Conservation (phyloP, 2,329 filamentous ascomycete genomes). For the Torrubiella hemipterigena region DNA sequence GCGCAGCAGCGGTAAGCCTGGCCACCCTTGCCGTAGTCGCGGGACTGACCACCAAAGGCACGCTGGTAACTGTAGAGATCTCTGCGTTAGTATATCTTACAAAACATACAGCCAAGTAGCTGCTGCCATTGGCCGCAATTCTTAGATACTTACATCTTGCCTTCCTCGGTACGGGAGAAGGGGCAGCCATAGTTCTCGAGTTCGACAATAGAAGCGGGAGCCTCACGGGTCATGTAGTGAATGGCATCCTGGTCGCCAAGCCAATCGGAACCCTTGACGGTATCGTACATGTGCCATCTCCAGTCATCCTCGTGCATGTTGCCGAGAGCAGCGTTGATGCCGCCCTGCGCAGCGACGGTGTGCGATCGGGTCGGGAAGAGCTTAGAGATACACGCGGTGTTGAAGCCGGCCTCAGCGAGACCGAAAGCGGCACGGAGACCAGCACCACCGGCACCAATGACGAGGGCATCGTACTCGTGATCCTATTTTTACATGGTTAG, state of each 20-base stretch:
- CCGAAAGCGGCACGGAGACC: slow-evolving; percentile 76
- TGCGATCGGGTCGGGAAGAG: slow-evolving; percentile 78
- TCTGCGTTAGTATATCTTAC: neutral
- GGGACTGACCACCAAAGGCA: slow-evolving; percentile 94
- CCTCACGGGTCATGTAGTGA: slow-evolving; percentile 97
- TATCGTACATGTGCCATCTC: slow-evolving; percentile 99
- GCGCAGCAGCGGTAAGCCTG: slow-evolving; percentile 97
- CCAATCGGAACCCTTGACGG: slow-evolving; percentile 96
- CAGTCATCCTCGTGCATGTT: slow-evolving; percentile 99
- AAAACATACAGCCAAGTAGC: no score
- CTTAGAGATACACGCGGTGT: slow-evolving; percentile 80
- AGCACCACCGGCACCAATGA: slow-evolving; percentile 74
- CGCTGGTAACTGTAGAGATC: slow-evolving; percentile 75
- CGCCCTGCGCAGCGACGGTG: slow-evolving; percentile 71
- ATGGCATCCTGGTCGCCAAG: slow-evolving; percentile 95
- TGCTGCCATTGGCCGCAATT: no score
- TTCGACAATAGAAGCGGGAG: slow-evolving; percentile 82
- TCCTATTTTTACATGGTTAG: no score
- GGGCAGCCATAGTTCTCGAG: slow-evolving; percentile 96
- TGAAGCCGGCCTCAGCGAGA: slow-evolving; percentile 79
- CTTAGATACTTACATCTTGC: slow-evolving; percentile 81
- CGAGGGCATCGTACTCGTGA: slow-evolving; percentile 96
- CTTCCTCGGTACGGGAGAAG: slow-evolving; percentile 92
- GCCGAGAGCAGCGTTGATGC: slow-evolving; percentile 78
- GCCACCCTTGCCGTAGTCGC: slow-evolving; percentile 89